Evolutionary conservation across 305 asterid genomes (phyloP), one percentile per base, ranked within the genome.

Genomic region (Fraxinus velutina): DNA sequence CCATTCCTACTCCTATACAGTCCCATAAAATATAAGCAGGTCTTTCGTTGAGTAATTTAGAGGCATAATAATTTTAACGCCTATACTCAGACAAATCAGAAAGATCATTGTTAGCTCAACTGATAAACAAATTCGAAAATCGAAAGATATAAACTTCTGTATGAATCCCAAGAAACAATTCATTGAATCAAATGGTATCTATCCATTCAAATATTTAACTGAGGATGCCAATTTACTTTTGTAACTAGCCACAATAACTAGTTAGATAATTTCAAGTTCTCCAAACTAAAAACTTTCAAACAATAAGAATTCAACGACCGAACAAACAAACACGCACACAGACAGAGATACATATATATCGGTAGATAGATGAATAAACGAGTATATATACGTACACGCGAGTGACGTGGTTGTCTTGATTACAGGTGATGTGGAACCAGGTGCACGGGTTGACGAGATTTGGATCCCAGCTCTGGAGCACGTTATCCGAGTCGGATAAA

Each of bases 381-480:
- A 64, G 55, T 79, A 66, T 33, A 66, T 50, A 66, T 50, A 84
- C 92, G 75, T 90, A 95, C 99, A 95, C 86, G 85, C 99, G 97
- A 76, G 98, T 95, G 82, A 93, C 99, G 21, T 74, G 95, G 84
- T 92, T 92, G 82, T 92, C 97, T 64, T 88, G 92, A 85, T 93
- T 92, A 88, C 99, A 95, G 85, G 97, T 95, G 88, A 95, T 82
- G 84, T 95, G 99, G 87, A 95, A 95, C 98, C 98, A 95, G 74
- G 97, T 94, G 73, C 99, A 95, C 3, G 99, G 99, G 85, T 85
- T 88, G 13, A 95, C 99, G 30, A 95, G 94, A 82, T 92, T 94
- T 83, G 88, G 96, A 93, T 94, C 99, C 98, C 99, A 95, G 96
- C 99, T 95, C 90, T 89, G 90, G 10, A 95, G 96, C 83, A 94